phyloP scores from a whole-genome alignment of 1,284 basidiomycete genomes.

The Sanguinoderma infundibulare region DNA sequence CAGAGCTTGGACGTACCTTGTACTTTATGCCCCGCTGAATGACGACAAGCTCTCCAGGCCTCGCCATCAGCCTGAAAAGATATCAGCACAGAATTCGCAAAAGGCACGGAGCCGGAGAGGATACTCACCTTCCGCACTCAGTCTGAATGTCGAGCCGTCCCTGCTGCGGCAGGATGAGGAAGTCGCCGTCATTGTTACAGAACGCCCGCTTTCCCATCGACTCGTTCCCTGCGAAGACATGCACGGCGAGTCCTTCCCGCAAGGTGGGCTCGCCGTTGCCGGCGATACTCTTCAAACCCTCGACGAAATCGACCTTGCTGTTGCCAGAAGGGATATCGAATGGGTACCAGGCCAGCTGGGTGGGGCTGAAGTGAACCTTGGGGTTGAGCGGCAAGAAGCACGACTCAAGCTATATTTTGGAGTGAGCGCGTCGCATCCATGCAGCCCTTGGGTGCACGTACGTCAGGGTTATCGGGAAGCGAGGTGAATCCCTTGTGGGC shows the following conservation, averaged over 20 bases:
- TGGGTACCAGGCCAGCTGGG: slow-evolving; percentile 74
- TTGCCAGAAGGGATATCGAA: slow-evolving; percentile 55
- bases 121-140: slow-evolving; percentile 64
- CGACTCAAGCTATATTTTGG: slow-evolving; percentile 49
- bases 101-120: no score
- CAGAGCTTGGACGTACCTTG: slow-evolving; percentile 44
- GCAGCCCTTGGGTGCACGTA: slow-evolving; percentile 31
- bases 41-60: slow-evolving; percentile 66
- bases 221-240: slow-evolving; percentile 64
- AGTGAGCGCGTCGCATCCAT: neutral
- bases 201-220: slow-evolving; percentile 71
- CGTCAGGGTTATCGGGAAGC: slow-evolving; percentile 62
- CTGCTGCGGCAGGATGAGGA: slow-evolving; percentile 69
- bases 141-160: slow-evolving; percentile 72
- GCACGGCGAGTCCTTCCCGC: slow-evolving; percentile 64
- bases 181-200: slow-evolving; percentile 71
- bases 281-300: slow-evolving; percentile 66
- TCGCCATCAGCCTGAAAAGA: slow-evolving; percentile 51
- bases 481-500: slow-evolving; percentile 66
- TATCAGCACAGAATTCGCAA: neutral
- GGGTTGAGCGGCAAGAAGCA: slow-evolving; percentile 64
- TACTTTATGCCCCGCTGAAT: slow-evolving; percentile 71
- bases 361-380: slow-evolving; percentile 63
- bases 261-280: slow-evolving; percentile 68
- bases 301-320: slow-evolving; percentile 58